These are phyloP conservation scores for Taphrina wiesneri DNA, from an alignment of 1,139 yeast genomes.

Conservation along the genomic window DNA sequence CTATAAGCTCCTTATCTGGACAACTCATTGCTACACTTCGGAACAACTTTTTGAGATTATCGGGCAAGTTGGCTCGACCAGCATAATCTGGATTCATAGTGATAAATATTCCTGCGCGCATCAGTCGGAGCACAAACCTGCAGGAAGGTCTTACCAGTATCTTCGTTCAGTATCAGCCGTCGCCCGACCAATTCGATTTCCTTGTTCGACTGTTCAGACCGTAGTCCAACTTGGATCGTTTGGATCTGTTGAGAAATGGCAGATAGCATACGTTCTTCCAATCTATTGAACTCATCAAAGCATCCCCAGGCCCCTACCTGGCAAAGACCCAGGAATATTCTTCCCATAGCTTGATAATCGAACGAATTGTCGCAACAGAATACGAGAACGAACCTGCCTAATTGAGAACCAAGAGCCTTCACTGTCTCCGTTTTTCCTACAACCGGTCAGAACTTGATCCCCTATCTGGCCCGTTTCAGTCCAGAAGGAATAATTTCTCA, in stretches of 20 bases:
- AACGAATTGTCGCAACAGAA: constrained; percentile 90
- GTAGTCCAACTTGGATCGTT: constrained; percentile 61
- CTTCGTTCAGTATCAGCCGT: constrained; percentile 50
- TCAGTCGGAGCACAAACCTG: not conserved
- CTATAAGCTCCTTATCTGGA: constrained; percentile 71
- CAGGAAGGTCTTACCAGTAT: constrained; percentile 43
- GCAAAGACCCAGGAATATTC: constrained; percentile 79
- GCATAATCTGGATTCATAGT: constrained; percentile 92
- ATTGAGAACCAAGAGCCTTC: constrained; percentile 75
- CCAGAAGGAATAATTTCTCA: constrained; percentile 8
- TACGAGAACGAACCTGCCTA: constrained; percentile 81
- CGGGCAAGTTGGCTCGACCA: constrained; percentile 82
- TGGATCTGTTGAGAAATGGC: constrained; percentile 85
- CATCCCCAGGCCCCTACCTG: constrained; percentile 94
- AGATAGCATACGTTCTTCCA: constrained; percentile 70
- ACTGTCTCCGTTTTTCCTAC: constrained; percentile 70
- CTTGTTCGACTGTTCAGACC: constrained; percentile 36
- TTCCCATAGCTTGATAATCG: constrained; percentile 76
- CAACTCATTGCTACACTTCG: constrained; percentile 70
- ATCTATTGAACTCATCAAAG: constrained; percentile 90
- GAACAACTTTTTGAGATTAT: constrained; percentile 77
- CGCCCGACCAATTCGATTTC: constrained; percentile 57
- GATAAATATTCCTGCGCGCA: constrained; percentile 64
- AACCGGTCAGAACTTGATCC: not conserved
- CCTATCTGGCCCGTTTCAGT: not conserved